A percentile compares a stretch with the other conserved stretches of the same genome.
Evolutionary conservation across 768 basidiomycete species (phyloP).

Genomic region (Cyclocybe aegerita): DNA sequence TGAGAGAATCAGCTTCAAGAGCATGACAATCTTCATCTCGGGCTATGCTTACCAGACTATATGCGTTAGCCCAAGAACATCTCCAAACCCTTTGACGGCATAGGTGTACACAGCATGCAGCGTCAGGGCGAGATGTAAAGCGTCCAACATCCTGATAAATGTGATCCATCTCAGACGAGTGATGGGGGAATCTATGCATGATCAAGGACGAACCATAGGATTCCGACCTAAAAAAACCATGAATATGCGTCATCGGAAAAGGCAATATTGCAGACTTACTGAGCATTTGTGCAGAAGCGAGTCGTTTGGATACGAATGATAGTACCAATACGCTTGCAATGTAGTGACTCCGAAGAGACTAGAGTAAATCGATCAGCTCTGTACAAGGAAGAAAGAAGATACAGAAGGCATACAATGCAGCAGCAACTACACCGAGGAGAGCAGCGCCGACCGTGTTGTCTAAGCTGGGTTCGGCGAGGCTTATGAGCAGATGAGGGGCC

Average conservation of each 20-base stretch:
- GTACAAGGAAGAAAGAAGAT: not conserved
- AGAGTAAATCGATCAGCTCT: not conserved
- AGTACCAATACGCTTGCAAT: conserved; percentile 40
- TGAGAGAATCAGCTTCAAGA: not conserved
- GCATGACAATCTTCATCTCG: not conserved
- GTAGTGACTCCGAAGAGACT: conserved; percentile 41
- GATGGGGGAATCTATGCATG: not conserved
- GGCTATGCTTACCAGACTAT: conserved; percentile 29
- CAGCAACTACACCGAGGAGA: conserved; percentile 32
- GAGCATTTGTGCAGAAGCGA: conserved; percentile 32
- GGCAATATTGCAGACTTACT: conserved; percentile 20
- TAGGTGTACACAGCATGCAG: conserved; percentile 37
- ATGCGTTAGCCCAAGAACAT: conserved; percentile 18
- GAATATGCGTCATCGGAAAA: not conserved
- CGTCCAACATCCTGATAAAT: conserved; percentile 30
- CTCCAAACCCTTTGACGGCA: conserved; percentile 34
- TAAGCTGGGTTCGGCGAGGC: conserved; percentile 29
- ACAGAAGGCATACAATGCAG: conserved; percentile 30
- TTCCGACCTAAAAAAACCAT: conserved; percentile 22
- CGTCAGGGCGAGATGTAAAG: conserved; percentile 31
- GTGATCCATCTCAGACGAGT: not conserved
- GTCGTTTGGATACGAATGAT: conserved; percentile 36
- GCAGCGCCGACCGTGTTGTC: conserved; percentile 40
- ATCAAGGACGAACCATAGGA: conserved; percentile 30
- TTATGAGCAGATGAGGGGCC: conserved; percentile 18